Percentiles rank a stretch among this genome's conserved stretches.
Conservation (phyloP, 2,329 filamentous ascomycete genomes). For the Fusarium euwallaceae region DNA sequence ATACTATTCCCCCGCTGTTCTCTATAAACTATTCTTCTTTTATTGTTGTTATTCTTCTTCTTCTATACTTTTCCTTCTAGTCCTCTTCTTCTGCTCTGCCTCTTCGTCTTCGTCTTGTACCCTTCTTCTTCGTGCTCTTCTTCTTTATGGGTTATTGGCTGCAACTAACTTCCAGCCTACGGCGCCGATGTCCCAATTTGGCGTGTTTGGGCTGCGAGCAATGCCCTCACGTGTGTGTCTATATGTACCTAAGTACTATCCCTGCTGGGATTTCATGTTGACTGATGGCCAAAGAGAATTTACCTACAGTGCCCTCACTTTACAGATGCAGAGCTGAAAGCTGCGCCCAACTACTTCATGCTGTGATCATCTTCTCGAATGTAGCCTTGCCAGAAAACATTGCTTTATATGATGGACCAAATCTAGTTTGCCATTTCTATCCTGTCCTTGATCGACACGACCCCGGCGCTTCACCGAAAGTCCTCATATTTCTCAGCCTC, state of each 20-base stretch:
- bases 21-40: no score
- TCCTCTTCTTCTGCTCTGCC: neutral
- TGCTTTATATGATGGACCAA: neutral
- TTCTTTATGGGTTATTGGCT: neutral
- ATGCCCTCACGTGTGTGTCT: neutral
- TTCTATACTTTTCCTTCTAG: neutral
- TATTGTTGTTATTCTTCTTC: neutral
- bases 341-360: neutral
- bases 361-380: neutral
- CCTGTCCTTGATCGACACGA: neutral
- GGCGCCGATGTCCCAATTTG: neutral
- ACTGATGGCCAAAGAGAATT: neutral
- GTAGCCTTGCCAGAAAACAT: neutral
- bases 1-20: no score
- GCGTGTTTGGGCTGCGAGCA: neutral
- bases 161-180: neutral
- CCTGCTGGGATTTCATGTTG: neutral
- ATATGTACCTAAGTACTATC: neutral
- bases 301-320: neutral
- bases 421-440: neutral
- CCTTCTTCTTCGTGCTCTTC: neutral
- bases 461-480: conserved; percentile 53
- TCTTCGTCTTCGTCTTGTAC: no score
- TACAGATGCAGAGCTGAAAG: neutral
- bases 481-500: conserved; percentile 75